Evolutionary conservation across 1,284 basidiomycete genomes (phyloP), one percentile per base, ranked within the genome.

Genomic region (Ustilago nuda): DNA sequence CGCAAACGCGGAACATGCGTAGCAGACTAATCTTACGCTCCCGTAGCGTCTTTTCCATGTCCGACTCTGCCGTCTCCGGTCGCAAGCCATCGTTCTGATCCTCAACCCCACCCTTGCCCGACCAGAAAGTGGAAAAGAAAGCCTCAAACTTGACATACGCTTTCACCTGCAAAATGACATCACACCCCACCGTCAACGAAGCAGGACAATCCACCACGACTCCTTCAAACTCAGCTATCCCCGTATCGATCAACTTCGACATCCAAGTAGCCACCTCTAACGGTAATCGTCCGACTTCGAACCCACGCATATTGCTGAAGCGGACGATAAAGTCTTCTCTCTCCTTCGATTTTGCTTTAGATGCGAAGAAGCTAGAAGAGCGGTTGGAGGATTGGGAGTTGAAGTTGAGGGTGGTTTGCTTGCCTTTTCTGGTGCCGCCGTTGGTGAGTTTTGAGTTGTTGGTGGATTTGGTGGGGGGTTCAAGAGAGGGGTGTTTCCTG

Each of bases 21-120:
- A 82, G 50, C 30, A 86, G 57, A 5, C 80, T 89, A n/a, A 87
- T 87, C 82, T 94, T 95, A 39, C 94, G 88, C 82, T 92, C 91
- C 39, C 93, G 89, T n/a, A 95, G 87, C 17, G 86, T 86, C 72
- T 91, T 90, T 86, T 95, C 94, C 61, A 90, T 89, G 3, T 88
- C 87, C 0, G 92, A 94, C 82, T 95, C 94, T 55, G 90, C 87
- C 0, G 91, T 91, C 85, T 93, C 92, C 17, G 73, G 63, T 8
- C 68, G 50, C 57, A 79, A 23, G 2, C 48, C 70, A 11, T 72
- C 66, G 37, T 67, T 67, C 45, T 68, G 61, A 17, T 70, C 62
- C 8, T 64, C 65, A 2, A 45, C 7, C 23, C 56, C 51, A 15
- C 57, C 23, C 43, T 45, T 45, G 9, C 43, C 11, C 8, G 43